Percentiles rank a stretch among this genome's conserved stretches.
Conservation (phyloP, 371 early-diverging fungal genomes). For the Circinella minor region DNA sequence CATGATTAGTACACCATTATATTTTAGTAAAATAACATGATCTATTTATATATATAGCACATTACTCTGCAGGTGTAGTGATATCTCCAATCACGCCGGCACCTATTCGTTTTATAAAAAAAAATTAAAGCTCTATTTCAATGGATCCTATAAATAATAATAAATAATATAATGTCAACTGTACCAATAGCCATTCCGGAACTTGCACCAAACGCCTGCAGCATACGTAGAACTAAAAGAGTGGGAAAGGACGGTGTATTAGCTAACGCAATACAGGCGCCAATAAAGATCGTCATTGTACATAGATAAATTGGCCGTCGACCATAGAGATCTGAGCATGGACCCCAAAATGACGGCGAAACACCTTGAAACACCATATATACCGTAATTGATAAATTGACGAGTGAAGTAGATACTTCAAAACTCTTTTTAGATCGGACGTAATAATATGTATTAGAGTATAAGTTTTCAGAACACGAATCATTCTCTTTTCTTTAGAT, state of each 20-base stretch:
- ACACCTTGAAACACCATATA: constrained; percentile 29
- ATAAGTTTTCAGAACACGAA: background rate
- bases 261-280: constrained; percentile 61
- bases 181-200: constrained; percentile 62
- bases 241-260: constrained; percentile 47
- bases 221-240: constrained; percentile 58
- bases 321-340: constrained; percentile 27
- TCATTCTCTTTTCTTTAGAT: background rate
- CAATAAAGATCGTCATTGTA: constrained; percentile 56
- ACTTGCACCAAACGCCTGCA: constrained; percentile 64
- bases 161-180: background rate
- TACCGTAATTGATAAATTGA: constrained; percentile 22
- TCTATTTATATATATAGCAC: background rate
- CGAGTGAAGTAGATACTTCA: constrained; percentile 12
- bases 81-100: constrained; percentile 53
- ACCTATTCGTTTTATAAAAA: constrained; percentile 8
- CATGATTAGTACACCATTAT: background rate
- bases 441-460: too few relatives aligned
- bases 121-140: too few relatives aligned
- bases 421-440: constrained; percentile 12
- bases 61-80: constrained; percentile 53
- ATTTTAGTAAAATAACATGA: too few relatives aligned
- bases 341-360: constrained; percentile 31
- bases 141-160: background rate
- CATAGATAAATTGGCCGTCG: constrained; percentile 36